Evolutionary conservation across 305 asterid genomes (phyloP).

Genomic region (Rubia balearica): DNA sequence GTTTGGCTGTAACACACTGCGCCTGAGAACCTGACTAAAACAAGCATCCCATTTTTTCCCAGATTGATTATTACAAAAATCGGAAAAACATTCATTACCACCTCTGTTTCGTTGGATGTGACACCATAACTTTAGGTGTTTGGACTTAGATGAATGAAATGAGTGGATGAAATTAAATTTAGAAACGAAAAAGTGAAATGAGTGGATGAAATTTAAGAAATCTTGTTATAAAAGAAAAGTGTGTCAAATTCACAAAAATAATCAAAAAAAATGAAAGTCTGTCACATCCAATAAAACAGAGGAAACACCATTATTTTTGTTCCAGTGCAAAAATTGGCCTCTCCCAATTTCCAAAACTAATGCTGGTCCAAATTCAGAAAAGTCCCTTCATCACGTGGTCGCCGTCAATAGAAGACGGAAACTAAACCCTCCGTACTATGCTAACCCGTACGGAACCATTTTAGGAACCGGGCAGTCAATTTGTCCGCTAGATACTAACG

Average conservation of each 20-base stretch:
- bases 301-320: no score
- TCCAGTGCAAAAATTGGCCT: background rate
- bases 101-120: no score
- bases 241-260: no score
- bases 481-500: constrained; percentile 26
- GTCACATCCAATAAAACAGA: no score
- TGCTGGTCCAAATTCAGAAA: constrained; percentile 10
- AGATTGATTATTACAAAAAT: background rate
- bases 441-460: constrained; percentile 1
- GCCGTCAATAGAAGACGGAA: constrained; percentile 16
- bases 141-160: no score
- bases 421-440: constrained; percentile 7
- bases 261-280: no score
- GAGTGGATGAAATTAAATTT: no score
- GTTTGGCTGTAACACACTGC: background rate
- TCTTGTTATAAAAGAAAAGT: no score
- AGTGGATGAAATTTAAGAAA: no score
- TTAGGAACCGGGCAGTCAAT: constrained; percentile 15
- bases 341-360: background rate
- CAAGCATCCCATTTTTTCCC: no score
- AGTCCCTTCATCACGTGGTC: constrained; percentile 11
- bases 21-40: background rate
- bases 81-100: background rate
- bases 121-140: no score
- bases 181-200: no score